Conservation (phyloP, 2,329 filamentous ascomycete species). For the Westerdykella ornata region DNA sequence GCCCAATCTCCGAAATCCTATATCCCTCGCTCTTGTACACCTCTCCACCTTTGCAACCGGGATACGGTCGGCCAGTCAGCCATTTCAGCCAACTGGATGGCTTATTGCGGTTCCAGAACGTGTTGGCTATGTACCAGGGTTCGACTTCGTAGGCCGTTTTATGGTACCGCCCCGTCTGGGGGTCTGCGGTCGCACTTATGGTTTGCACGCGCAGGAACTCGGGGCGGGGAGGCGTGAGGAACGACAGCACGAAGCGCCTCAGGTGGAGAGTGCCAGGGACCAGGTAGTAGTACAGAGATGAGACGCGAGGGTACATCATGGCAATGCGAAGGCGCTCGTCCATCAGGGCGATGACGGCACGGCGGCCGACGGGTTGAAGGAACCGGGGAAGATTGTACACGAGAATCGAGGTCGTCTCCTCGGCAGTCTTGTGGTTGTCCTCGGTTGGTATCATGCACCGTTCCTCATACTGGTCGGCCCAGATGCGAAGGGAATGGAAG, state of each 20-base stretch:
- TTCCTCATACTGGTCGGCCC: constrained; percentile 54
- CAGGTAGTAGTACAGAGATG: constrained; percentile 32
- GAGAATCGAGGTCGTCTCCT: constrained; percentile 56
- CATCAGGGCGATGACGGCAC: constrained; percentile 55
- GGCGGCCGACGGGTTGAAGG: constrained; percentile 41
- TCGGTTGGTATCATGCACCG: constrained; percentile 48
- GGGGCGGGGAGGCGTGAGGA: constrained; percentile 54
- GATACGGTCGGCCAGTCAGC: constrained; percentile 57
- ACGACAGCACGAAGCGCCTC: constrained; percentile 52
- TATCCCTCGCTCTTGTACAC: constrained; percentile 49
- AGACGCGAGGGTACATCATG: constrained; percentile 46
- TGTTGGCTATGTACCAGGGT: constrained; percentile 28
- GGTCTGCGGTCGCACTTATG: constrained; percentile 44
- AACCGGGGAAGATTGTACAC: constrained; percentile 49
- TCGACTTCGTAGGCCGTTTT: constrained; percentile 16
- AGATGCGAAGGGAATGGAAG: constrained; percentile 46
- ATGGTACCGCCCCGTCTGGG: constrained; percentile 30
- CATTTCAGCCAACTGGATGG: constrained; percentile 32
- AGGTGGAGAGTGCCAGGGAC: constrained; percentile 46
- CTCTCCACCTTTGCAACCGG: constrained; percentile 47
- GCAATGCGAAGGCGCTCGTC: constrained; percentile 57
- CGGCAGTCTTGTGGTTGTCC: constrained; percentile 42
- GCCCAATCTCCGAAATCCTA: constrained; percentile 56
- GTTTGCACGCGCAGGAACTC: constrained; percentile 26
- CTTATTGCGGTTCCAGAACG: constrained; percentile 13